Evolutionary conservation across 2,329 filamentous ascomycete genomes (phyloP).

Genomic region (Cladophialophora yegresii): DNA sequence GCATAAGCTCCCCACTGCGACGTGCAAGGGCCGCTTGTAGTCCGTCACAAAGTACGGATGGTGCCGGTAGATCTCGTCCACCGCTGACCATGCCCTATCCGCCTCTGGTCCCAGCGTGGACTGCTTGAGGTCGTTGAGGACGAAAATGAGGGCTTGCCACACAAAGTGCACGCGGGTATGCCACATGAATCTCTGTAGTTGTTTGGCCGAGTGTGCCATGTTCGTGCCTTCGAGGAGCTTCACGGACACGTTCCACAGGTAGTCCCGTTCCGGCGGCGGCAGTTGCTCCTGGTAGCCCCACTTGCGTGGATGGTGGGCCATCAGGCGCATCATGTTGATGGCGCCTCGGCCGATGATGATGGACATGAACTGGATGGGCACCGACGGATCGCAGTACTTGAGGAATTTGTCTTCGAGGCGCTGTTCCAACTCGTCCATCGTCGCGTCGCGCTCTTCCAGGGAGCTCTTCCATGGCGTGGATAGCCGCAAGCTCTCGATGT

Average conservation of each 20-base stretch:
- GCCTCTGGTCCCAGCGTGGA: conserved; percentile 44
- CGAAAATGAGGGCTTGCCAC: conserved; percentile 57
- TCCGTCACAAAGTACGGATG: conserved; percentile 47
- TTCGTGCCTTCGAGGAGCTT: conserved; percentile 46
- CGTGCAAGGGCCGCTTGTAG: conserved; percentile 44
- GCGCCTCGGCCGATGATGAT: conserved; percentile 49
- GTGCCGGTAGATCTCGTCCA: conserved; percentile 48
- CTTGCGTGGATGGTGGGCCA: conserved; percentile 50
- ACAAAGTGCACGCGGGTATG: conserved; percentile 53
- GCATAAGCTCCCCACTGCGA: conserved; percentile 48
- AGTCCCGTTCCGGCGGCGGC: conserved; percentile 43
- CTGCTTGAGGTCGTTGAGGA: conserved; percentile 49
- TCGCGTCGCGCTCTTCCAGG: conserved; percentile 43
- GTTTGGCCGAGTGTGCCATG: conserved; percentile 44
- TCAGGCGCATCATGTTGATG: conserved; percentile 48
- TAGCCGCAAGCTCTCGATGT: conserved; percentile 25
- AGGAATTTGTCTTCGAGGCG: conserved; percentile 59
- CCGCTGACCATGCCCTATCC: conserved; percentile 48
- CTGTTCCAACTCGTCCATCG: conserved; percentile 50
- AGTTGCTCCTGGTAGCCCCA: conserved; percentile 39
- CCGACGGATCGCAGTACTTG: conserved; percentile 52
- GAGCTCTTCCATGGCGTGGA: conserved; percentile 29
- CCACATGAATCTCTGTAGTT: conserved; percentile 49
- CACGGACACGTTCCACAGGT: conserved; percentile 46
- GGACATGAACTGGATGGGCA: conserved; percentile 53